These are phyloP conservation scores for Magnusiomyces clavatus DNA, from an alignment of 1,139 yeast species.

Conservation along the genomic window DNA sequence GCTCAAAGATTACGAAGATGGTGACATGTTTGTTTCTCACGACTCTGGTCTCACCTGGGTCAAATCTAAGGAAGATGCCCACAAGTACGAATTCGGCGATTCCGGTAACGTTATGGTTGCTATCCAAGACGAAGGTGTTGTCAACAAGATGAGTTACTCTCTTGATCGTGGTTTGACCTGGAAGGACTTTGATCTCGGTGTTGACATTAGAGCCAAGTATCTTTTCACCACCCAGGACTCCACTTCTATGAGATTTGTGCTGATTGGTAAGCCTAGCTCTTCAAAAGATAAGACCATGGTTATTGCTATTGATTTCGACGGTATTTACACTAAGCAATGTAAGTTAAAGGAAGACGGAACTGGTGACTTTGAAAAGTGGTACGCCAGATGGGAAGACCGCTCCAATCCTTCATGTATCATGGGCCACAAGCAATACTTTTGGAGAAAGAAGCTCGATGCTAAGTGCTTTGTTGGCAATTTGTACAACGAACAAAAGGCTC, in stretches of 20 bases:
- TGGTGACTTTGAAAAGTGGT: constrained; percentile 62
- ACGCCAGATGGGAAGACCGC: constrained; percentile 45
- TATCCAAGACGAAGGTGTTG: constrained; percentile 35
- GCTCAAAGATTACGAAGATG: constrained; percentile 23
- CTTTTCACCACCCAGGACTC: constrained; percentile 68
- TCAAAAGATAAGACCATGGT: constrained; percentile 23
- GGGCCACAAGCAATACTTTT: constrained; percentile 64
- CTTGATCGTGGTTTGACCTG: constrained; percentile 70
- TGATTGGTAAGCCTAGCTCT: constrained; percentile 40
- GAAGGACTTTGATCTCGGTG: constrained; percentile 46
- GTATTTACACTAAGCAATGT: constrained; percentile 39
- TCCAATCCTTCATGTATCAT: constrained; percentile 55
- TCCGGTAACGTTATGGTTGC: constrained; percentile 71
- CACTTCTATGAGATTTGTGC: constrained; percentile 51
- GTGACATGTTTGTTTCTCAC: constrained; percentile 50
- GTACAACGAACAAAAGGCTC: constrained; percentile 50
- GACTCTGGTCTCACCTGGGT: constrained; percentile 77
- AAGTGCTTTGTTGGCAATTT: constrained; percentile 59
- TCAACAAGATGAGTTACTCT: constrained; percentile 42
- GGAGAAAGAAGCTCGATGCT: constrained; percentile 60
- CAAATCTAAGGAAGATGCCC: constrained; percentile 46
- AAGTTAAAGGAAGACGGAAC: constrained; percentile 39
- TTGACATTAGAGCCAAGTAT: constrained; percentile 38
- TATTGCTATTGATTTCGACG: constrained; percentile 53
- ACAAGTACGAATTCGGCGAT: constrained; percentile 64